phyloP scores from a whole-genome alignment of 306 rosid genomes.

The Prinsepia uniflora region DNA sequence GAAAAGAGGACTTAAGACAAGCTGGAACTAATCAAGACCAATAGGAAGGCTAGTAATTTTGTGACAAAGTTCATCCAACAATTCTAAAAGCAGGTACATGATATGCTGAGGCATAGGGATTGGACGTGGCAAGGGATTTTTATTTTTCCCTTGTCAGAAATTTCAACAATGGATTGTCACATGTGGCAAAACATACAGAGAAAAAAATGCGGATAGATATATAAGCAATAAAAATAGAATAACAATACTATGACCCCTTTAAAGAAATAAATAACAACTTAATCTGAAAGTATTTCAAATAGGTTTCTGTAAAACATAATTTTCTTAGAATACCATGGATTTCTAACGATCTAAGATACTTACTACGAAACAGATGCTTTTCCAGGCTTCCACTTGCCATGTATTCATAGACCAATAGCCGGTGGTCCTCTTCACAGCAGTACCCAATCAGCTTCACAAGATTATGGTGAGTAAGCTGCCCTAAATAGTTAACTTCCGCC shows the following conservation, averaged over 20 bases:
- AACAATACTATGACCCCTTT: not conserved
- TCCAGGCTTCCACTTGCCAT: slow-evolving; percentile 98
- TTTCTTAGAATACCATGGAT: slow-evolving; percentile 6
- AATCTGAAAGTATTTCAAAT: not conserved
- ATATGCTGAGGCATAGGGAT: slow-evolving; percentile 1
- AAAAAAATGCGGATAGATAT: not conserved
- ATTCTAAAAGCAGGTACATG: not conserved
- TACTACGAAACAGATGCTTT: slow-evolving; percentile 94
- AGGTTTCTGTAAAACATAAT: not conserved
- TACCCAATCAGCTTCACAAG: slow-evolving; percentile 95
- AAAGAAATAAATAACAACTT: not conserved
- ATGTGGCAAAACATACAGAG: not conserved
- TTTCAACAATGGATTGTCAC: not conserved
- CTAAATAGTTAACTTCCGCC: slow-evolving; percentile 95
- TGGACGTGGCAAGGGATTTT: not conserved
- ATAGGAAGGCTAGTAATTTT: too few relatives aligned
- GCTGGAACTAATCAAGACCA: too few relatives aligned
- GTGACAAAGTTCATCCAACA: too few relatives aligned
- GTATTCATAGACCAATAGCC: slow-evolving; percentile 87
- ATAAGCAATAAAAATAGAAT: not conserved
- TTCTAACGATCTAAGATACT: slow-evolving; percentile 30
- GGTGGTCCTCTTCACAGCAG: slow-evolving; percentile 93
- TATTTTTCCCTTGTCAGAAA: not conserved
- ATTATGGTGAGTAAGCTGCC: slow-evolving; percentile 84
- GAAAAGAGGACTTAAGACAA: too few relatives aligned